Conservation (phyloP, 2,329 filamentous ascomycete genomes). For the Ophiognomonia clavigignenti-juglandacearum region DNA sequence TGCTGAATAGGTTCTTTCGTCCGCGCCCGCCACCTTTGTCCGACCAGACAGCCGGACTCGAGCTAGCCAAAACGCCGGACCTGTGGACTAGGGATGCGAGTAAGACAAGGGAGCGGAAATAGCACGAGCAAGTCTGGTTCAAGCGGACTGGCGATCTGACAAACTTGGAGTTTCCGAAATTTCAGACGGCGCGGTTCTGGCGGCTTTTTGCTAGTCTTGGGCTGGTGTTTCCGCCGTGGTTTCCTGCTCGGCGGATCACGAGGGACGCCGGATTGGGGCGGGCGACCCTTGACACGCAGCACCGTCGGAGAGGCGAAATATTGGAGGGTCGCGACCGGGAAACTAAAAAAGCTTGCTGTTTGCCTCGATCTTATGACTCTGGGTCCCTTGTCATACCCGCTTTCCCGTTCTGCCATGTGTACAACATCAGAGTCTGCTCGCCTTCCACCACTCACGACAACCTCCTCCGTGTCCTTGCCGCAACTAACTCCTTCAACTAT, state of each 20-base stretch:
- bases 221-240: neutral
- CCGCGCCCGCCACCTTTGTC: too few species aligned
- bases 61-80: neutral
- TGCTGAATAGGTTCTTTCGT: neutral
- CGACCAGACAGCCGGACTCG: neutral
- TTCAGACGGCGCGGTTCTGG: constrained; percentile 9
- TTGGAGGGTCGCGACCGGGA: neutral
- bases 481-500: neutral
- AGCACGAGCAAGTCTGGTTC: too few species aligned
- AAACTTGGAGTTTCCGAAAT: too few species aligned
- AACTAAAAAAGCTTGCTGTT: neutral
- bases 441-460: neutral
- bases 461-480: neutral
- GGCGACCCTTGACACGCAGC: neutral
- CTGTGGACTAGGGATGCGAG: too few species aligned
- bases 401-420: neutral
- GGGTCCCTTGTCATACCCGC: neutral
- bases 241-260: constrained; percentile 1
- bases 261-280: neutral
- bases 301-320: neutral
- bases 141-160: too few species aligned
- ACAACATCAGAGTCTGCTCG: neutral
- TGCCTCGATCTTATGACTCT: neutral
- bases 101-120: neutral
- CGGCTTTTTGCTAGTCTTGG: constrained; percentile 1